Base-by-base conservation (phyloP, 108 stramenopile genomes). In the Cyclotella cryptica region DNA sequence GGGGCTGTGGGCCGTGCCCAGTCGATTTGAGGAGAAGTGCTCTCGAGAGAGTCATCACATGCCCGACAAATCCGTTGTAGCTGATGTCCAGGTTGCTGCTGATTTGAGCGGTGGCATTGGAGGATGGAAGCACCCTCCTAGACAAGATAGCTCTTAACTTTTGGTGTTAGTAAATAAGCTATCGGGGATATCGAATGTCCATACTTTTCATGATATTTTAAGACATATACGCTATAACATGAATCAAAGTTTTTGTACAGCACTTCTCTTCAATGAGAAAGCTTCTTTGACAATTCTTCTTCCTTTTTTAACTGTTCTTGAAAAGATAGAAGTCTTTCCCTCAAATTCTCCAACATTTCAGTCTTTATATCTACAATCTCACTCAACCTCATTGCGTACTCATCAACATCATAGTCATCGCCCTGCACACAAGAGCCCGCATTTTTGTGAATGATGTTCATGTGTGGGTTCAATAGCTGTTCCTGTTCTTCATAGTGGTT, bases 401-500 rank as follows among this genome's bases (percentile, higher is more conserved):
- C 84, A 71, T 98, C 98, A 72, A 98, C 91, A 82, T 97, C 97
- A 65, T 96, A 88, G 78, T 96, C 91, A 24, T 95, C 89, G 51
- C 92, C 88, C 74, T 98, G 96, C 17, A 98, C 87, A 44, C 4
- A 97, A 75, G 57, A 98, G 82, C 66, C 99, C 8, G 99, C 99
- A 64, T 96, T 97, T 46, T 95, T 93, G 70, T 97, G 81, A 17
- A 87, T 85, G 35, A 47, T 52, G 43, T 69, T 81, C 97, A 99
- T 98, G 87, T 99, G 99, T 59, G 90, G 42, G 61, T 96, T 96
- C 75, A 99, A 84, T n/a, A 99, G 80, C 9, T 89, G 84, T 69
- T 99, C 99, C 84, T 99, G 98, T 62, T 97, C 84, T 65, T 98
- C 98, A 69, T 97, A 96, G 4, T 98, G 72, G 27, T 65, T 62